Base-by-base conservation (phyloP, 371 early-diverging fungal species). In the Syncephalis fuscata region DNA sequence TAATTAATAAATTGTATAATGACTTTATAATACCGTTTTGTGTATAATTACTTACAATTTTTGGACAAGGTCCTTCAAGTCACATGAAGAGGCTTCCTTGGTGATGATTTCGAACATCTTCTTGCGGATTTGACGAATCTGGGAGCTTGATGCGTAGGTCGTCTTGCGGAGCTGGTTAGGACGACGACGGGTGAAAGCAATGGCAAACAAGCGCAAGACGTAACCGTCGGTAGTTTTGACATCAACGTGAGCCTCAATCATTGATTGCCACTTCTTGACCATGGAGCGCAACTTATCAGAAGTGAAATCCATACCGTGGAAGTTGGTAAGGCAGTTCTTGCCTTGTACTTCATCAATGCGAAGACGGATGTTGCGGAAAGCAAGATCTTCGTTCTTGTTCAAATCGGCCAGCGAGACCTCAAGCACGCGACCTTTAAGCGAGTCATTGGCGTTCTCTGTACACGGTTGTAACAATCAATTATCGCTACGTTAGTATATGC, bases 221-320 rank as follows among this genome's bases (percentile, higher is more conserved):
- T 97, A 97, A 57, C 98, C 99, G 75, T 99, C 99, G 62, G 93
- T 93, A 69, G 99, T 98, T 83, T 93, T 96, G 76, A 99, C 88
- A 69, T 99, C 99, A 45, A 90, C 81, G 71, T 85, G 80, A 55
- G 97, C 97, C 75, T 99, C 99, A 53, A 99, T 93, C 52, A 98
- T 76, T 55, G 99, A 79, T 69, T 97, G 98, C 99, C 99, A 98
- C 85, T 99, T 99, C 86, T 92, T 94, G 73, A 99, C 91, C 73
- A 99, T 80, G 64, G 96, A 95, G 63, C 97, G 86, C 70, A 97
- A 82, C 85, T 99, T 99, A 79, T 99, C 99, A 52, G 94, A 85
- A 63, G 99, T 96, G 75, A 99, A 84, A 71, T 92, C 90, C 98
- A 99, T 99, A 59, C 98, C 90, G 87, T 99, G 82, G 82, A 99